Percentiles rank a stretch among this genome's conserved stretches.
These are phyloP conservation scores for Fusarium setosum DNA, from an alignment of 2,329 filamentous ascomycete species.

Conservation along the genomic window DNA sequence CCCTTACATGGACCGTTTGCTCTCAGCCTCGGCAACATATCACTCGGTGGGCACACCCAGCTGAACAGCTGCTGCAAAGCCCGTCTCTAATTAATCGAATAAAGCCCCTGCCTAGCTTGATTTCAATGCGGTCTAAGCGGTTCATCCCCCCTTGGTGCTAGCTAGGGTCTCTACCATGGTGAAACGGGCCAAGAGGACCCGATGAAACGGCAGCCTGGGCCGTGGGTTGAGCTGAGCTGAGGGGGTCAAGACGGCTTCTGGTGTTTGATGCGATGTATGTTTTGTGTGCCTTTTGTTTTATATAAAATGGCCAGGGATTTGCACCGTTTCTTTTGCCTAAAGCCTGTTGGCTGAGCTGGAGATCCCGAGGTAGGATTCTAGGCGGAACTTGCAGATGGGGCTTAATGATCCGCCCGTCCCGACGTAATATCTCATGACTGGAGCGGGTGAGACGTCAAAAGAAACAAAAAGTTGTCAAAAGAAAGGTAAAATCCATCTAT, in stretches of 20 bases:
- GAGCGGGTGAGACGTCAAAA: neutral
- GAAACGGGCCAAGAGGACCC: constrained; percentile 21
- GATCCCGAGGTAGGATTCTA: constrained; percentile 13
- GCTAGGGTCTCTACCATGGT: constrained; percentile 3
- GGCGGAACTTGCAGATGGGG: constrained; percentile 2
- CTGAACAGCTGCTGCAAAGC: no score
- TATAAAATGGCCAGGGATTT: neutral
- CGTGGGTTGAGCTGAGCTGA: constrained; percentile 14
- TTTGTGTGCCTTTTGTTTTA: constrained; percentile 10
- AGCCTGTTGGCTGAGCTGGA: neutral
- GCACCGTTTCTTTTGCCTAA: constrained; percentile 7
- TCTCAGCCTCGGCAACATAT: no score
- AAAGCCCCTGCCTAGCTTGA: neutral
- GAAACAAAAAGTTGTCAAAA: neutral
- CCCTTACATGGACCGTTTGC: no score
- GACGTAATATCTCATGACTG: neutral
- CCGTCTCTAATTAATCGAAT: constrained; percentile 6
- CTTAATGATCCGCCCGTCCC: neutral
- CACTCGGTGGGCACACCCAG: no score
- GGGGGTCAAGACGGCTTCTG: constrained; percentile 10
- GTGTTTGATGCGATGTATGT: neutral
- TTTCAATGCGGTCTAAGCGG: neutral
- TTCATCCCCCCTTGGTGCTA: neutral
- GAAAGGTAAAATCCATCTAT: neutral
- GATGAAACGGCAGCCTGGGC: constrained; percentile 24